Base-by-base conservation (phyloP, 257 asterid genomes). In the Solanum peruvianum region DNA sequence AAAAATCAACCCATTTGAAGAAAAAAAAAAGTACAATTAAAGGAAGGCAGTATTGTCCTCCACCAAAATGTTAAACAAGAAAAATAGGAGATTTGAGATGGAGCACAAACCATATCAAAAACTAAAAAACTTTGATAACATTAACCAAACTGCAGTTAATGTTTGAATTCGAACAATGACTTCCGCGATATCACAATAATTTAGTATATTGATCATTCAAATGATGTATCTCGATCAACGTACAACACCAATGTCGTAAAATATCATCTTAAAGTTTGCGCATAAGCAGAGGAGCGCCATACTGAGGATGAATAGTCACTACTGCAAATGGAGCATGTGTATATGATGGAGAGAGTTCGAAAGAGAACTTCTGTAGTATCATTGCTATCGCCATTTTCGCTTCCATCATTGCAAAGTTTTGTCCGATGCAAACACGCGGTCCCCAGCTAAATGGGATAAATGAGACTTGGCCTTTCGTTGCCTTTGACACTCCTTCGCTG, bases 401-500 rank as follows among this genome's bases (percentile, higher is more conserved):
- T 84, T 90, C 92, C 35, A 90, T 4, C 89, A 89, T 71, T 5
- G 91, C 83, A n/a, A 89, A 90, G 71, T 89, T 87, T 15, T 87
- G 88, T 20, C 92, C 92, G 5, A 90, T 87, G 67, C 92, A 90
- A 23, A 89, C 72, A 31, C 92, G 67, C 5, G 92, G 90, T 10
- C 92, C 91, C 91, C 90, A 35, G 45, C 87, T 62, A 86, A 89
- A 90, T 23, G 91, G 92, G 37, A 90, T 73, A 64, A 67, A 90
- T 1, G 84, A 41, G 12, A 85, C 20, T 45, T 76, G 87, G 13
- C 86, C 89, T 15, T 87, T 87, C 1, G 82, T 39, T 41, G 35
- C 82, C 2, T 41, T 75, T 41, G 58, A 85, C 27, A 86, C 86
- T 25, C 92, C 92, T 69, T 89, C 88, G 0, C 72, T 12, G 27